Evolutionary conservation across 2,329 filamentous ascomycete species (phyloP), one percentile per base, ranked within the genome.

Genomic region (Claviceps monticola): DNA sequence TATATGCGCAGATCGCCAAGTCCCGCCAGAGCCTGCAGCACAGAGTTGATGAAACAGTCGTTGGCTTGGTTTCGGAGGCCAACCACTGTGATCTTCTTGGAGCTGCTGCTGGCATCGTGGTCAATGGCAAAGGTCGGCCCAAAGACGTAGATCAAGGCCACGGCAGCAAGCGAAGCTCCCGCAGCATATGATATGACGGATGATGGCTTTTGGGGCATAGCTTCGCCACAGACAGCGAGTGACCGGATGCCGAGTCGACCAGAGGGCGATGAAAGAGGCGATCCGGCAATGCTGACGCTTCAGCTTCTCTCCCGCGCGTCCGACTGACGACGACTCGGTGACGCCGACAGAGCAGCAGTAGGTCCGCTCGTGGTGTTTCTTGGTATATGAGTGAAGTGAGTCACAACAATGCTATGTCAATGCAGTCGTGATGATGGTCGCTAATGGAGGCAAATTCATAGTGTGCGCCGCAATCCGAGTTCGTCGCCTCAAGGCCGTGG

Each of bases 61-160:
- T 98, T 98, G 59, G 91, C 93, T 8, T 88, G 83, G 68, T 98
- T 98, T 50, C 76, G 75, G 52, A 97, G 76, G 41, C 93, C 93
- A 51, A 97, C 89, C 44, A 94, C 87, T 54, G 87, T 86, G 64
- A 88, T 91, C 68, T 89, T 93, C 59, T 86, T 82, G 43, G 70
- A 71, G 45, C 71, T 70, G 51, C 46, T 44, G n/a, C 77, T 79
- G 55, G 83, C 78, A 52, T 93, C 86, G 63, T 84, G 82, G 69
- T 98, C 91, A 66, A 97, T 84, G 61, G 95, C 87, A 68, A 91
- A 97, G 50, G 90, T 97, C n/a, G 93, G 93, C 8, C 85, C 89
- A 69, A 98, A 97, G 60, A 97, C 91, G 69, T 97, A 98, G 66
- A 97, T 87, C 53, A 97, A 80, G 36, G 93, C 91, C 56, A 95